Evolutionary conservation across 2,329 filamentous ascomycete genomes (phyloP).

Genomic region (Nemania bipapillata): DNA sequence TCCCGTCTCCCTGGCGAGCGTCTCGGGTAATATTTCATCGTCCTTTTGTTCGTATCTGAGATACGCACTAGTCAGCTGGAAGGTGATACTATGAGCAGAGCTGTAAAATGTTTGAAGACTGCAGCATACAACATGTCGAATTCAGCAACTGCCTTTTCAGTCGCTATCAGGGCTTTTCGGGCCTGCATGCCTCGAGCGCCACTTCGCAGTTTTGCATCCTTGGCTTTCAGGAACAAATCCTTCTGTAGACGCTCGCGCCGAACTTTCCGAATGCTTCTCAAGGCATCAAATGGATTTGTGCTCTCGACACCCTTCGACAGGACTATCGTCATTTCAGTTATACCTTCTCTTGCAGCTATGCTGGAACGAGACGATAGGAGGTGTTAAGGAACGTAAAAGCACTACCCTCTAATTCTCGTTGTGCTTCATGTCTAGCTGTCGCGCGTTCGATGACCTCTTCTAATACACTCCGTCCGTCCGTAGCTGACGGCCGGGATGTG

Average conservation of each 20-base stretch:
- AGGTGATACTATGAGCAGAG: not conserved
- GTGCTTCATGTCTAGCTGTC: slow-evolving; percentile 65
- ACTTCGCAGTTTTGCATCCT: slow-evolving; percentile 78
- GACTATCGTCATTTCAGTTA: slow-evolving; percentile 51
- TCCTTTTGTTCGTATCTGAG: slow-evolving; percentile 63
- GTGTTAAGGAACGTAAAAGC: slow-evolving; percentile 31
- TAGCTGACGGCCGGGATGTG: slow-evolving; percentile 1
- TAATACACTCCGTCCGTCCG: slow-evolving; percentile 60
- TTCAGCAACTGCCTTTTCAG: slow-evolving; percentile 73
- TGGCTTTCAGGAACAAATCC: slow-evolving; percentile 74
- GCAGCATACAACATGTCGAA: slow-evolving; percentile 62
- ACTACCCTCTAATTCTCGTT: slow-evolving; percentile 69
- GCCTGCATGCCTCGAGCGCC: slow-evolving; percentile 79
- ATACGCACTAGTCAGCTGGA: slow-evolving; percentile 10
- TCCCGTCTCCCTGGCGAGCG: slow-evolving; percentile 72
- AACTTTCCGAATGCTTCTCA: slow-evolving; percentile 70
- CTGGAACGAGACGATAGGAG: not conserved
- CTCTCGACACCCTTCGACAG: slow-evolving; percentile 70
- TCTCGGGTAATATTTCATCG: slow-evolving; percentile 66
- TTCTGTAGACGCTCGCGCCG: slow-evolving; percentile 70
- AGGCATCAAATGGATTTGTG: slow-evolving; percentile 66
- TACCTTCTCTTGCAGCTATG: not conserved
- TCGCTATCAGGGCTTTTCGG: slow-evolving; percentile 75
- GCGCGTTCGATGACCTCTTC: slow-evolving; percentile 74
- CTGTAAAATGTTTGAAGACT: not conserved